Percentiles rank a stretch among this genome's conserved stretches.
phyloP scores from a whole-genome alignment of 805 yeast species.

The Candida tammaniensis region DNA sequence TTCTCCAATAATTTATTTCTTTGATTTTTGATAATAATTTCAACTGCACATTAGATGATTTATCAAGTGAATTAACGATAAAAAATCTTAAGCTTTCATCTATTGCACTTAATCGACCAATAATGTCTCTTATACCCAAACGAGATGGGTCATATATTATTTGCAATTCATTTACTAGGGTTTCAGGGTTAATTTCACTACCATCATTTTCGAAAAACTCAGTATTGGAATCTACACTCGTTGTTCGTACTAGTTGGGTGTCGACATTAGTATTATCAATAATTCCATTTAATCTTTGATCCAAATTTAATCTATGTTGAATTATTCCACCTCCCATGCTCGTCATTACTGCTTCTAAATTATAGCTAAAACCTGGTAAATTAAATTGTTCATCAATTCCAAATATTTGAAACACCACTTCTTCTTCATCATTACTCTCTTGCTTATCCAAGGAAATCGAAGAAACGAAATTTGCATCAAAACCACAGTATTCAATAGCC shows the following conservation, averaged over 20 bases:
- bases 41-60: constrained; percentile 58
- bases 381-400: constrained; percentile 31
- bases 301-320: constrained; percentile 22
- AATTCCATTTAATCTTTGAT: constrained; percentile 11
- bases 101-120: constrained; percentile 44
- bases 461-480: constrained; percentile 20
- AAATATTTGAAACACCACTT: constrained; percentile 27
- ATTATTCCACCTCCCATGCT: constrained; percentile 28
- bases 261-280: neutral
- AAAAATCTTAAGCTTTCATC: constrained; percentile 54
- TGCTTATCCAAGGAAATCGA: constrained; percentile 4
- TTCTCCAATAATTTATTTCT: constrained; percentile 72
- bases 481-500: constrained; percentile 61
- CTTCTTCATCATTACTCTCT: constrained; percentile 26
- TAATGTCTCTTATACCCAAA: constrained; percentile 64
- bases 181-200: constrained; percentile 2
- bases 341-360: constrained; percentile 37
- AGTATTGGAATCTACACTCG: constrained; percentile 5
- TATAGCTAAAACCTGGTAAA: constrained; percentile 29
- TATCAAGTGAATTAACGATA: constrained; percentile 49
- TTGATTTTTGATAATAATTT: constrained; percentile 62
- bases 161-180: constrained; percentile 29
- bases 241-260: neutral
- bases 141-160: constrained; percentile 49
- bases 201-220: constrained; percentile 7